Conservation (phyloP, 805 yeast species). For the Zygotorulaspora chibaensis region DNA sequence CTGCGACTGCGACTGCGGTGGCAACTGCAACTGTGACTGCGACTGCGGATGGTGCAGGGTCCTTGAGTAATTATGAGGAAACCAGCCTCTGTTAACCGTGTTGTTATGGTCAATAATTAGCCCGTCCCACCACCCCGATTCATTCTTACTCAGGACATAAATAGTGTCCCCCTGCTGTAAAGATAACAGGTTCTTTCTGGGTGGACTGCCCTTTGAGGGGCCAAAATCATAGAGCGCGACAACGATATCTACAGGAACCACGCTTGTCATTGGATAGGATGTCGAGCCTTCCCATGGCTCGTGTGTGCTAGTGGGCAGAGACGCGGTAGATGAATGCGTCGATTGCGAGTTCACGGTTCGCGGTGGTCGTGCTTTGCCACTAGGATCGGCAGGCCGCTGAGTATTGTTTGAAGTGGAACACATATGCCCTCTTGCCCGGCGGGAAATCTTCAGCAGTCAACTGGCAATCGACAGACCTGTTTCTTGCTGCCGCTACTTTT, state of each 20-base stretch:
- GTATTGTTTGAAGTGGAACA: no score
- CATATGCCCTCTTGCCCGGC: no score
- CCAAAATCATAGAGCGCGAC: constrained; percentile 20
- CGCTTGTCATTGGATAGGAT: constrained; percentile 6
- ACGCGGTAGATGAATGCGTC: not conserved
- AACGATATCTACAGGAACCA: constrained; percentile 21
- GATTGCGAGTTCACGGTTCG: not conserved
- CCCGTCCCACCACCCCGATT: constrained; percentile 89
- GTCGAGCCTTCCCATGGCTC: not conserved
- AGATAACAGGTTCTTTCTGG: constrained; percentile 15
- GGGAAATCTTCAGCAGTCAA: no score
- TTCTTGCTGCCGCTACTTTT: no score
- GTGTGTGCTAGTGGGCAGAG: not conserved
- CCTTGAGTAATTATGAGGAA: constrained; percentile 56
- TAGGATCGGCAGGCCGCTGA: no score
- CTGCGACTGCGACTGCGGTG: not conserved
- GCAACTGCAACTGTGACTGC: not conserved
- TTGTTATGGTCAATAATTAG: constrained; percentile 38
- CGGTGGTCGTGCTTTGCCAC: no score
- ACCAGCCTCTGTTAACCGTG: constrained; percentile 69
- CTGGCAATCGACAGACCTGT: no score
- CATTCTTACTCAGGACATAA: constrained; percentile 60
- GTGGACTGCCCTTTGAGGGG: constrained; percentile 9
- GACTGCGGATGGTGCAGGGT: constrained; percentile 9
- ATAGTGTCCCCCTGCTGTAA: constrained; percentile 59